Percentiles rank a stretch among this genome's conserved stretches.
These are phyloP conservation scores for Emydomyces testavorans DNA, from an alignment of 2,329 filamentous ascomycete genomes.

Conservation along the genomic window DNA sequence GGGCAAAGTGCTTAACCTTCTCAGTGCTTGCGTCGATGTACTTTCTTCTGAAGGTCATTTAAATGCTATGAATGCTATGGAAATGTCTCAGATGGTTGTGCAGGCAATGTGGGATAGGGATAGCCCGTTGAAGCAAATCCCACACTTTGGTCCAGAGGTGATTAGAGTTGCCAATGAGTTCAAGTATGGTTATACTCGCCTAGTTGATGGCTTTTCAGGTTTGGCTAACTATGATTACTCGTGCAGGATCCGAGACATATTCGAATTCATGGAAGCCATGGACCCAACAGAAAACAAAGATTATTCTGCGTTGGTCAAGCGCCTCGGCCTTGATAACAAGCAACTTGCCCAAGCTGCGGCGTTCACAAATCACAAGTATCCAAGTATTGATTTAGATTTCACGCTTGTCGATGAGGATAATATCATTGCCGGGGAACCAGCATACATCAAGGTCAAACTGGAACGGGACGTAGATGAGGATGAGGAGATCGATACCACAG, in stretches of 20 bases:
- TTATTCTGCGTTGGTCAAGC: slow-evolving; percentile 64
- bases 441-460: slow-evolving; percentile 73
- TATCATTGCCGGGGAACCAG: slow-evolving; percentile 66
- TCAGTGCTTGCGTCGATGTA: slow-evolving; percentile 89
- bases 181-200: slow-evolving; percentile 45
- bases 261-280: slow-evolving; percentile 99
- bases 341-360: slow-evolving; percentile 81
- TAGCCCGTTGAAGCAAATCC: slow-evolving; percentile 92
- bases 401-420: slow-evolving; percentile 69
- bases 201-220: neutral
- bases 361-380: slow-evolving; percentile 95
- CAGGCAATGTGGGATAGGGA: slow-evolving; percentile 99
- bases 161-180: slow-evolving; percentile 72
- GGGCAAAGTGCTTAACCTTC: slow-evolving; percentile 69
- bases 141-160: slow-evolving; percentile 75
- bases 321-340: slow-evolving; percentile 63
- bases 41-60: slow-evolving; percentile 90
- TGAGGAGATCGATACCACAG: slow-evolving; percentile 65
- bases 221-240: slow-evolving; percentile 12
- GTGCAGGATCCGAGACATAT: slow-evolving; percentile 73
- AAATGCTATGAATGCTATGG: slow-evolving; percentile 97
- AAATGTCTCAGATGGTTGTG: slow-evolving; percentile 98
- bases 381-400: slow-evolving; percentile 84
- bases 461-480: slow-evolving; percentile 67
- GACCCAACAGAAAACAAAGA: slow-evolving; percentile 84